Evolutionary conservation across 371 early-diverging fungal species (phyloP).

Genomic region (Chytridium lagenaria): DNA sequence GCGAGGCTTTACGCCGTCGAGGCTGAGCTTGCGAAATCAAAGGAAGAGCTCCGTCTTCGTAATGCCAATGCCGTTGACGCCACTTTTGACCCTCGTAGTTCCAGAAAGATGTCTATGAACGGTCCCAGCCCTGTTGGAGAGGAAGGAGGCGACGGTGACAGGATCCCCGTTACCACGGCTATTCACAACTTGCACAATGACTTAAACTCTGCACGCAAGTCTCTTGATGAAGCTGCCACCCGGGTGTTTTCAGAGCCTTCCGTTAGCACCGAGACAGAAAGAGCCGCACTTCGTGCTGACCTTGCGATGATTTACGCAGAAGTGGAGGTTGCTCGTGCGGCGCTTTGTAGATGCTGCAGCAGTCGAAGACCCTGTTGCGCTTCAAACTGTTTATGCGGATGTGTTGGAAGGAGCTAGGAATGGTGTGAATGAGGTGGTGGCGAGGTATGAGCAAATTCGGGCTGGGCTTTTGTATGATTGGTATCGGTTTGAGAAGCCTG

Average conservation of each 20-base stretch:
- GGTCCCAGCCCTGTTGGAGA: neutral
- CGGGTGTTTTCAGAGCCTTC: neutral
- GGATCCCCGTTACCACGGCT: constrained; percentile 4
- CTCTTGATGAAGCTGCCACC: constrained; percentile 11
- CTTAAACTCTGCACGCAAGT: constrained; percentile 8
- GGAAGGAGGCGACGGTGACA: no score
- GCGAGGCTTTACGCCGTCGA: constrained; percentile 26
- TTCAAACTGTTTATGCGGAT: neutral
- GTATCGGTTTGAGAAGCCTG: neutral
- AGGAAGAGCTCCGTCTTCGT: constrained; percentile 20
- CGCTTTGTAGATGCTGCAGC: constrained; percentile 30
- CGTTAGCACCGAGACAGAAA: constrained; percentile 11
- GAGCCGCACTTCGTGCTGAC: constrained; percentile 39
- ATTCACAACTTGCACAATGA: constrained; percentile 15
- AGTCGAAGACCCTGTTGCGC: neutral
- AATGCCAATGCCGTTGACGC: neutral
- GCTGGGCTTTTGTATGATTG: constrained; percentile 17
- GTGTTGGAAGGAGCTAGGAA: constrained; percentile 1
- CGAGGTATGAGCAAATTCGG: constrained; percentile 3
- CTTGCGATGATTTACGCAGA: constrained; percentile 45
- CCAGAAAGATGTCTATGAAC: neutral
- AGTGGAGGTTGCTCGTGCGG: constrained; percentile 41
- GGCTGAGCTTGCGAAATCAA: constrained; percentile 24
- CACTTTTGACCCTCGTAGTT: neutral
- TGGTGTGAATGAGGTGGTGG: neutral